Base-by-base conservation (phyloP, 2,329 filamentous ascomycete genomes). In the Neopestalotiopsis rosae region DNA sequence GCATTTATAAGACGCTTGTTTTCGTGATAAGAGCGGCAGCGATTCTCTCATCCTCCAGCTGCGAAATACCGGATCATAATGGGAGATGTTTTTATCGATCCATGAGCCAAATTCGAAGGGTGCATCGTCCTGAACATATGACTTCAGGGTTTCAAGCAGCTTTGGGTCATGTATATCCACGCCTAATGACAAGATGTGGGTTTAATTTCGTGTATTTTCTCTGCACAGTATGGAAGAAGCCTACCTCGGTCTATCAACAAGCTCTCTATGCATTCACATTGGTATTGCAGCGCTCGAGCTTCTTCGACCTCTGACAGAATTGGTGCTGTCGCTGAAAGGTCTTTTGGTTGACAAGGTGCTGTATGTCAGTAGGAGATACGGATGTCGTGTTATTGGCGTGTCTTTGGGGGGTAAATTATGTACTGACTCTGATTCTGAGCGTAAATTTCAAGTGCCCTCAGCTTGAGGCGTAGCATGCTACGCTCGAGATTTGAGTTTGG, bases 241-340 rank as follows among this genome's bases (percentile, higher is more conserved):
- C 61, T 80, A 86, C 84, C 84, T 78, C 83, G 78, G 20, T 85
- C 82, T 70, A 87, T 76, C 73, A 86, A 86, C 68, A 83, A 83
- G 65, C 81, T 81, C 74, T 89, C 86, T 67, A 89, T 84, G 76
- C 86, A 88, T 78, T 89, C 87, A 78, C 87, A 89, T 72, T 84
- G 85, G 73, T 89, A 87, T 75, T 89, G 87, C 66, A 89, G 78
- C 49, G 83, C 81, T 68, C 87, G 82, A 32, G 87, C 87, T 76
- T 89, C 88, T 76, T 89, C 66, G 30, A 84, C 81, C 71, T 88
- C 85, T 66, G 86, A 89, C 67, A 88, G 77, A 71, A 82, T 79
- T 30, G 84, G 83, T 62, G 85, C 75, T 70, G 77, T 78, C 58
- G 79, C 77, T 40, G 78, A 75, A 61, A 84, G 71, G 67, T 82